Conservation (phyloP, 2,329 filamentous ascomycete species). For the Coniella vitis region DNA sequence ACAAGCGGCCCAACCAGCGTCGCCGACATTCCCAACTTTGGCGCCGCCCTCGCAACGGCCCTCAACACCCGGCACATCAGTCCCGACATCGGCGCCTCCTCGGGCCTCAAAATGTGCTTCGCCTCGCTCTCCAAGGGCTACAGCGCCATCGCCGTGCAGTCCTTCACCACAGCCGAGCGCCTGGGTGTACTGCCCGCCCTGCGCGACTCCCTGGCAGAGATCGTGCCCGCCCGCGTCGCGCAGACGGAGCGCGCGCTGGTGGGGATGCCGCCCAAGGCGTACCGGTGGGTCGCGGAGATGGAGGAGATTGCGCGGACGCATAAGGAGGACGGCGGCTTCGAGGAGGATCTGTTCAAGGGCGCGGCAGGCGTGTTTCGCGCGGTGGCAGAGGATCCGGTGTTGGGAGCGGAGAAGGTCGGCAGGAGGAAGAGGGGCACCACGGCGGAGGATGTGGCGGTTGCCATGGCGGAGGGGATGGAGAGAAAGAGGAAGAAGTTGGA, state of each 20-base stretch:
- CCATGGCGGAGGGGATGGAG: conserved; percentile 37
- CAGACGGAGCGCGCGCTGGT: conserved; percentile 38
- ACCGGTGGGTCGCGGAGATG: conserved; percentile 74
- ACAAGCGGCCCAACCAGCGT: conserved; percentile 41
- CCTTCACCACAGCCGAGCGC: conserved; percentile 60
- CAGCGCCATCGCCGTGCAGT: conserved; percentile 62
- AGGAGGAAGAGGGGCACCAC: conserved; percentile 15
- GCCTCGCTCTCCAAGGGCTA: conserved; percentile 57
- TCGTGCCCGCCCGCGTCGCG: conserved; percentile 39
- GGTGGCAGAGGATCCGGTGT: conserved; percentile 54
- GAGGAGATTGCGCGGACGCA: conserved; percentile 65
- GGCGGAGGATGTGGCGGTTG: conserved; percentile 46
- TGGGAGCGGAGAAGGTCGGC: conserved; percentile 35
- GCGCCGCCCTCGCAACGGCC: conserved; percentile 31
- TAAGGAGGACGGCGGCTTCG: conserved; percentile 56
- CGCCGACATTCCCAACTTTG: conserved; percentile 32
- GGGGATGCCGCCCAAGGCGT: conserved; percentile 66
- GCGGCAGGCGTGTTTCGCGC: conserved; percentile 55
- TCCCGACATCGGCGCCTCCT: conserved; percentile 45
- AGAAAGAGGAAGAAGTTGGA: conserved; percentile 20
- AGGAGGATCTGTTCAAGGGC: conserved; percentile 46
- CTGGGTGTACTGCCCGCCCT: conserved; percentile 58
- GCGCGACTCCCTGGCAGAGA: conserved; percentile 44
- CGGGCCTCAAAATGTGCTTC: conserved; percentile 61
- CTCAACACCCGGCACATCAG: conserved; percentile 45